Evolutionary conservation across 352 stramenopile genomes (phyloP), one percentile per base, ranked within the genome.

Genomic region (Phytophthora fragariaefolia): DNA sequence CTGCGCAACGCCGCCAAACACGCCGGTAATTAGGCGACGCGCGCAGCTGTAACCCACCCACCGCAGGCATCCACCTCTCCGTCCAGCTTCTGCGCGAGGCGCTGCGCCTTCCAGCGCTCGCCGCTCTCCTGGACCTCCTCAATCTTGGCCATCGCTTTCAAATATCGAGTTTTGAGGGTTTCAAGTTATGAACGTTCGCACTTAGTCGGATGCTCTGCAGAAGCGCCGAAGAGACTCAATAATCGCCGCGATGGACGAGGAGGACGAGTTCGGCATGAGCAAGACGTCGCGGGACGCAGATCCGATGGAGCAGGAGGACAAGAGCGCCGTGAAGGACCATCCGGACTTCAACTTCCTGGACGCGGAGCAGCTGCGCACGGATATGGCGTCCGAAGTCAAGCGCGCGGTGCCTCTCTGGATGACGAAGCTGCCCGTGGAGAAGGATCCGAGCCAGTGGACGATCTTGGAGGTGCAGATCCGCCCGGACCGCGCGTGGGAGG

Each of bases 261-360:
- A 91, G 48, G 82, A 93, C 43, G 84, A 93, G 67, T 93, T 91
- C 60, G 82, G 84, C 17, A 83, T 91, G 79, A 78, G 69, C 71
- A 84, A 85, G 63, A 73, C 70, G 51, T 69, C 73, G 48, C 80
- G 77, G 30, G 85, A 92, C 63, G 76, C 70, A 26, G 85, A 92
- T 58, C 83, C 82, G n/a, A 80, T 90, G 74, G 85, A 90, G 53
- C 62, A 82, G n/a, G 80, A 92, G 51, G 28, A 23, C 12, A 62
- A 74, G 22, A 79, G 72, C 26, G 73, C 71, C 1, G 79, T 93
- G 46, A 81, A 89, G 45, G 82, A 90, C 52, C 85, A 93, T 23
- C 79, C 82, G 12, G 85, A 92, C 58, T 93, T 93, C 48, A 70
- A 57, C 38, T 88, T 92, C 53, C 58, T 92, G 18, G 36, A 78